These are phyloP conservation scores for Ascochyta koolunga DNA, from an alignment of 2,329 filamentous ascomycete genomes.

Conservation along the genomic window DNA sequence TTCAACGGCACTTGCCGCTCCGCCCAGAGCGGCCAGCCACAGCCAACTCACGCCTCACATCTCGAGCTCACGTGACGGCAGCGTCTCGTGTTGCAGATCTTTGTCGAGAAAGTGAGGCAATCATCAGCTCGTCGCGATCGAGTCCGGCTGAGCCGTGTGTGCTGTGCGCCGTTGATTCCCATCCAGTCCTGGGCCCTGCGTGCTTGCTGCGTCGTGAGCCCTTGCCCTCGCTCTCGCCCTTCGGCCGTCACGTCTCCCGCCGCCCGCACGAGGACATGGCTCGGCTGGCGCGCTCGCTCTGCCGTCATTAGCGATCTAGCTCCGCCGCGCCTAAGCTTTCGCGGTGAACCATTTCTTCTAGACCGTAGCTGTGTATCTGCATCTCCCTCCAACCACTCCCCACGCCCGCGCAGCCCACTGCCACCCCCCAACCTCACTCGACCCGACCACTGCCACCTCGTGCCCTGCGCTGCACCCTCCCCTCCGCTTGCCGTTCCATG, in stretches of 20 bases:
- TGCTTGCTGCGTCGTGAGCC: neutral
- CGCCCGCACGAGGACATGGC: slow-evolving; percentile 12
- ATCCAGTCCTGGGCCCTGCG: neutral
- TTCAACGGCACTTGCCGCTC: slow-evolving; percentile 24
- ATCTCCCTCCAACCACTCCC: slow-evolving; percentile 15
- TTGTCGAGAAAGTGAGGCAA: slow-evolving; percentile 8
- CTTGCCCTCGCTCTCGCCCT: neutral
- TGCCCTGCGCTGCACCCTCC: slow-evolving; percentile 13
- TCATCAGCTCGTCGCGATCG: slow-evolving; percentile 6
- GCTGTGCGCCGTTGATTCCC: slow-evolving; percentile 1
- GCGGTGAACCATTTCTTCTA: slow-evolving; percentile 33
- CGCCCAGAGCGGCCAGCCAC: neutral
- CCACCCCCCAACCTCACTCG: slow-evolving; percentile 21
- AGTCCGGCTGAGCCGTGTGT: neutral
- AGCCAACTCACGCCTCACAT: no score
- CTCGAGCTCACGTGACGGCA: slow-evolving; percentile 2
- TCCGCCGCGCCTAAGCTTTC: slow-evolving; percentile 29
- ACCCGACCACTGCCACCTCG: slow-evolving; percentile 8
- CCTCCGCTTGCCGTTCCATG: slow-evolving; percentile 24
- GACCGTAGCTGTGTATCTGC: slow-evolving; percentile 8
- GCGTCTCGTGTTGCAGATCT: neutral
- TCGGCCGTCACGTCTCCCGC: slow-evolving; percentile 9
- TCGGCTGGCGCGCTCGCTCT: slow-evolving; percentile 18
- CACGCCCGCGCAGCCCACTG: slow-evolving; percentile 20
- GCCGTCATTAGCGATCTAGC: slow-evolving; percentile 31